Conservation (phyloP, 2,329 filamentous ascomycete species). For the Nigrospora osmanthi region DNA sequence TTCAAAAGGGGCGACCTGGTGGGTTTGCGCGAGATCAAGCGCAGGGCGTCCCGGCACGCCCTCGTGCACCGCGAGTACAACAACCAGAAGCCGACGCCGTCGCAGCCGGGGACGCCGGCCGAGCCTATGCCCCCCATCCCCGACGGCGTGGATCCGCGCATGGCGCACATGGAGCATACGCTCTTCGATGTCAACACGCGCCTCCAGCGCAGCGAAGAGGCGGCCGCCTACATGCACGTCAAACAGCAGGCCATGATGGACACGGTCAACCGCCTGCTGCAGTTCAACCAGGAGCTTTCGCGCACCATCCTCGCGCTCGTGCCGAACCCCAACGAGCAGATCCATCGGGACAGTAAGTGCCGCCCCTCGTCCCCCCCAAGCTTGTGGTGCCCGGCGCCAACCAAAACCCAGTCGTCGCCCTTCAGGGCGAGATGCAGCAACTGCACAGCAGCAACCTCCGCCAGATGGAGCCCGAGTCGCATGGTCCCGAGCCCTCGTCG, state of each 20-base stretch:
- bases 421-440: constrained; percentile 54
- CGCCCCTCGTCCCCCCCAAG: constrained; percentile 10
- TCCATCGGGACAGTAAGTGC: constrained; percentile 74
- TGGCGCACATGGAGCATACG: constrained; percentile 71
- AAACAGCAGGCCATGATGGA: constrained; percentile 80
- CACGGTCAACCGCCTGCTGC: constrained; percentile 58
- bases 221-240: constrained; percentile 66
- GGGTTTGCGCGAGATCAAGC: constrained; percentile 89
- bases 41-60: constrained; percentile 84
- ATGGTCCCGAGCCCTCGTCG: constrained; percentile 51
- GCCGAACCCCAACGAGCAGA: constrained; percentile 64
- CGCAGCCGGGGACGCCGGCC: constrained; percentile 77
- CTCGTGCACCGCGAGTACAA: constrained; percentile 90
- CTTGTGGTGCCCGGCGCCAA: constrained; percentile 6
- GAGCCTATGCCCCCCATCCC: constrained; percentile 65
- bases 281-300: constrained; percentile 82
- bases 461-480: constrained; percentile 49
- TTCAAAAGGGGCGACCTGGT: constrained; percentile 94
- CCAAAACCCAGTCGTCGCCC: constrained; percentile 37
- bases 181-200: constrained; percentile 73
- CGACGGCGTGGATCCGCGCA: constrained; percentile 69
- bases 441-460: constrained; percentile 47
- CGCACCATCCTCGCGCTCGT: constrained; percentile 66
- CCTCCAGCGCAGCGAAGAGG: constrained; percentile 77
- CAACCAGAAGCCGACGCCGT: constrained; percentile 63